Conservation (phyloP, 2,329 filamentous ascomycete genomes). For the Aureobasidium pullulans region DNA sequence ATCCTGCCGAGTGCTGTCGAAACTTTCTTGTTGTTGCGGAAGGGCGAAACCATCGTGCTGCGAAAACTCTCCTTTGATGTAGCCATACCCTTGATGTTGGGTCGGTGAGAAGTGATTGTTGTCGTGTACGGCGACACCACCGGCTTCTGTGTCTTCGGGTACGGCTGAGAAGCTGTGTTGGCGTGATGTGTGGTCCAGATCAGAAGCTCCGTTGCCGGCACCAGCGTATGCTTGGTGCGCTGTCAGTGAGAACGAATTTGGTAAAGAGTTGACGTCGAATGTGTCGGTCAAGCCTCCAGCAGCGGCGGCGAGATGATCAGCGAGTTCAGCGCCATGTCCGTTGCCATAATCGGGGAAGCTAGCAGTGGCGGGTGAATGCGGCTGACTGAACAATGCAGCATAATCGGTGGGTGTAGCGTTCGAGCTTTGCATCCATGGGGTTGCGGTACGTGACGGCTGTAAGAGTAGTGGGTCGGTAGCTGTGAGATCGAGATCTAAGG, state of each 20-base stretch:
- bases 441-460: neutral
- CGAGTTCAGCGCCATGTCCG: neutral
- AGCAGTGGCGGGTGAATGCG: neutral
- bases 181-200: neutral
- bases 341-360: neutral
- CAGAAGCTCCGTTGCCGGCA: neutral
- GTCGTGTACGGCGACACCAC: neutral
- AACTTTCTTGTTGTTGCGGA: neutral
- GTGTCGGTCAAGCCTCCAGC: neutral
- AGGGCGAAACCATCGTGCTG: neutral
- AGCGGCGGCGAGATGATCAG: neutral
- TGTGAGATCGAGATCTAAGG: neutral
- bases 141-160: neutral
- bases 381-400: neutral
- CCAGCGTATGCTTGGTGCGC: conserved; percentile 1
- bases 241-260: neutral
- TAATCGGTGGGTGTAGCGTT: conserved; percentile 1
- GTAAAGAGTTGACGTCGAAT: neutral
- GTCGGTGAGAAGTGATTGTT: neutral
- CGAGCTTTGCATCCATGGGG: neutral
- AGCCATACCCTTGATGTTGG: neutral
- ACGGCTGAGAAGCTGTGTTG: neutral
- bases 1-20: neutral
- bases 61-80: neutral
- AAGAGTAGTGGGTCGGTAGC: neutral